Conservation (phyloP, 139 green algal species). For the Micromonas pusilla region DNA sequence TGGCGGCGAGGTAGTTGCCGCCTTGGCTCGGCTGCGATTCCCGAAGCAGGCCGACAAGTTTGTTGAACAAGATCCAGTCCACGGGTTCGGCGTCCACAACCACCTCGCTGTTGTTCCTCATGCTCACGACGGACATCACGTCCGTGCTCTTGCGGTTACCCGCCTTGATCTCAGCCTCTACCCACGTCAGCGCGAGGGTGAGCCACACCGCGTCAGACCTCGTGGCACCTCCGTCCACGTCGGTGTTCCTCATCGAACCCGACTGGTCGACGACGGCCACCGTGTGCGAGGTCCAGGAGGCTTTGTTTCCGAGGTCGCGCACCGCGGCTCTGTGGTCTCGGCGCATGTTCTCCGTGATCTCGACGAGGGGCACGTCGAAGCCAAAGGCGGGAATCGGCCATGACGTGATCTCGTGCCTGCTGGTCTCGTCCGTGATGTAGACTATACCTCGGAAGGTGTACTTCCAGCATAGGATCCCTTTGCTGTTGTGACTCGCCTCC, state of each 20-base stretch:
- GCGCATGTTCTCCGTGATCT: neutral
- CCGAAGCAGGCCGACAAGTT: neutral
- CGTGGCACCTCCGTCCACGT: conserved; percentile 31
- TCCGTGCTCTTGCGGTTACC: neutral
- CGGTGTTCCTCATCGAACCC: conserved; percentile 40
- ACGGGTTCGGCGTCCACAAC: conserved; percentile 17
- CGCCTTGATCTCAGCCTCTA: neutral
- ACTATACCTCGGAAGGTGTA: conserved; percentile 37
- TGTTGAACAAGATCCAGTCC: conserved; percentile 8
- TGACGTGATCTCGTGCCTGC: conserved; percentile 41
- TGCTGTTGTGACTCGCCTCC: conserved; percentile 23
- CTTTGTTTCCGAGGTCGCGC: neutral
- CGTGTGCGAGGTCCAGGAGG: conserved; percentile 30
- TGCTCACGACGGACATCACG: conserved; percentile 38
- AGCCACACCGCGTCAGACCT: conserved; percentile 12
- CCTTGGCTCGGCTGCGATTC: neutral
- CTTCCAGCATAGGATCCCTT: conserved; percentile 31
- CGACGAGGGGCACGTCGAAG: neutral
- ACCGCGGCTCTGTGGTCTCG: neutral
- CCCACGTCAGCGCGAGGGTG: neutral
- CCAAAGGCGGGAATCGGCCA: conserved; percentile 23
- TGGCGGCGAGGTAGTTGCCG: conserved; percentile 39
- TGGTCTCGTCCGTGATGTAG: conserved; percentile 42
- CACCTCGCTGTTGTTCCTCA: conserved; percentile 27
- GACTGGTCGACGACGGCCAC: conserved; percentile 39